A percentile compares a stretch with the other conserved stretches of the same genome.
These are phyloP conservation scores for Jamesozyma spencerorum DNA, from an alignment of 805 yeast genomes.

Conservation along the genomic window DNA sequence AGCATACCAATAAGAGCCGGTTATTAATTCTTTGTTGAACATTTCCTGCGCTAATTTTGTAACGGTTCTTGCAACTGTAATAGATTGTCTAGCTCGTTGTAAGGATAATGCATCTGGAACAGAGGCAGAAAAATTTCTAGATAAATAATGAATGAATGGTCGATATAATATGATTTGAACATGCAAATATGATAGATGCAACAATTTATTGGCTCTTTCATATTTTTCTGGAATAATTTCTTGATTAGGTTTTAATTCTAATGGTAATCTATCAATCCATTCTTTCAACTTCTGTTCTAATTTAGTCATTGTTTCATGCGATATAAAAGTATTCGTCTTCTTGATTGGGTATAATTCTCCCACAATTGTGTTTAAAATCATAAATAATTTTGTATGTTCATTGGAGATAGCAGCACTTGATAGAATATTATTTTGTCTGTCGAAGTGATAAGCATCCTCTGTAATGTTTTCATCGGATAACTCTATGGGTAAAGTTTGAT, in stretches of 20 bases:
- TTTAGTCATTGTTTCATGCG: slow-evolving; percentile 45
- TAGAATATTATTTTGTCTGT: slow-evolving; percentile 19
- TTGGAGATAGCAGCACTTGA: slow-evolving; percentile 55
- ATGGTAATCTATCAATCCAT: slow-evolving; percentile 68
- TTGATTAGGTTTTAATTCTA: slow-evolving; percentile 52
- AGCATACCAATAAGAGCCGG: slow-evolving; percentile 93
- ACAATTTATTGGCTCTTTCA: slow-evolving; percentile 62
- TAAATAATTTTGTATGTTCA: slow-evolving; percentile 67
- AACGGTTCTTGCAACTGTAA: slow-evolving; percentile 72
- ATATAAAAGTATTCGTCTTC: slow-evolving; percentile 26
- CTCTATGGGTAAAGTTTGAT: slow-evolving; percentile 77
- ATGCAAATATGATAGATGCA: slow-evolving; percentile 67
- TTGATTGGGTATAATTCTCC: slow-evolving; percentile 57
- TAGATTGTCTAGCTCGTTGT: slow-evolving; percentile 74
- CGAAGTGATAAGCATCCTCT: slow-evolving; percentile 35
- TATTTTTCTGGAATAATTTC: slow-evolving; percentile 35
- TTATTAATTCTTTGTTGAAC: slow-evolving; percentile 59
- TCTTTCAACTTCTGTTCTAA: slow-evolving; percentile 62
- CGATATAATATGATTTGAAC: slow-evolving; percentile 79
- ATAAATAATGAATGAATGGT: slow-evolving; percentile 71
- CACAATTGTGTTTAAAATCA: slow-evolving; percentile 63
- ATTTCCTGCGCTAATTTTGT: slow-evolving; percentile 72
- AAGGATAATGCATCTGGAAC: slow-evolving; percentile 36
- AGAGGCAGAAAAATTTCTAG: slow-evolving; percentile 39
- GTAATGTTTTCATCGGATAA: slow-evolving; percentile 82